These are phyloP conservation scores for Theobroma cacao DNA, from an alignment of 345 rosid genomes.

Conservation along the genomic window DNA sequence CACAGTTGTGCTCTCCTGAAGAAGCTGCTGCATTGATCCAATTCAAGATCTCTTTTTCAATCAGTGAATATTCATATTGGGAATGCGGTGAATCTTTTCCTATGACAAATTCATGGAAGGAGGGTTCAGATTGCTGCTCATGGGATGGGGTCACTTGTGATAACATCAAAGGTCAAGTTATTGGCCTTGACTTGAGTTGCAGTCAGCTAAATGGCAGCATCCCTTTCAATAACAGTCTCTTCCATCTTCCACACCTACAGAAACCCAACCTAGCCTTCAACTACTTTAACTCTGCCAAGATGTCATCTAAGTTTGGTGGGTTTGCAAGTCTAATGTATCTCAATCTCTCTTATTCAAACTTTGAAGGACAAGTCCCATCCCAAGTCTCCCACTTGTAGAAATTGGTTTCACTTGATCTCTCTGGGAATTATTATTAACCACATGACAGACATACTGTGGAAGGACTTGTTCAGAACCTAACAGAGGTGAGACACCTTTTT, in stretches of 20 bases:
- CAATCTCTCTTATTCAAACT: neutral
- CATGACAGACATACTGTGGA: neutral
- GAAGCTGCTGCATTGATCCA: neutral
- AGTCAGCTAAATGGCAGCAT: constrained; percentile 8
- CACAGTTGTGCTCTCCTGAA: neutral
- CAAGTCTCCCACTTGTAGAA: constrained; percentile 5
- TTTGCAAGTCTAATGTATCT: constrained; percentile 5
- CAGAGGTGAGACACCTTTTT: neutral
- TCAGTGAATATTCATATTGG: neutral
- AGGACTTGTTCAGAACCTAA: constrained; percentile 7
- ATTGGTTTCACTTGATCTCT: constrained; percentile 22
- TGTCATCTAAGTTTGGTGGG: neutral
- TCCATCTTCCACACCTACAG: constrained; percentile 21
- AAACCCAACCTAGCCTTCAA: constrained; percentile 28
- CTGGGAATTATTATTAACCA: neutral
- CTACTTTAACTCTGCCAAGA: neutral
- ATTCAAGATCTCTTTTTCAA: neutral
- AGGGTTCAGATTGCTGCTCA: constrained; percentile 24
- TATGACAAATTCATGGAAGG: constrained; percentile 17
- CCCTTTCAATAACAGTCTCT: constrained; percentile 19
- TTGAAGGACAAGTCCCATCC: constrained; percentile 12
- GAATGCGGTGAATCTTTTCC: neutral
- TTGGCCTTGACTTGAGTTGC: constrained; percentile 20
- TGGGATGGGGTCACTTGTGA: constrained; percentile 33
- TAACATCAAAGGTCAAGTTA: neutral